Evolutionary conservation across 2,329 filamentous ascomycete genomes (phyloP), one percentile per base, ranked within the genome.

Genomic region (Elsinoe arachidis): DNA sequence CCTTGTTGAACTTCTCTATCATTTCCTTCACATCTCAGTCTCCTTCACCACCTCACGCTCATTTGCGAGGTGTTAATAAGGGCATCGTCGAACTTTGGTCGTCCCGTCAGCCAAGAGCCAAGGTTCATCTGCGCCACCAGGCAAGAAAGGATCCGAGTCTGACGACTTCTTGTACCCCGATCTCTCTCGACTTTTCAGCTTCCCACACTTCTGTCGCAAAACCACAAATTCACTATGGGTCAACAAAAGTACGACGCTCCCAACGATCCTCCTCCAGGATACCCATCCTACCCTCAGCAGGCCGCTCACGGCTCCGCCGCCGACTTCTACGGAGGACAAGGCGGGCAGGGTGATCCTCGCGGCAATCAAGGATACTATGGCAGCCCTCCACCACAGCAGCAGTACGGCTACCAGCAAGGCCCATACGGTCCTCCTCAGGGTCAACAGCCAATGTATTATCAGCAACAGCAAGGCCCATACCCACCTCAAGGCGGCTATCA

Each of bases 401-500:
- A 59, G 33, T 56, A 49, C 33, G 35, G 52, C 30, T 56, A 59
- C 14, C 60, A 60, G 39, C 58, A 59, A 47, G 58, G 56, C 7
- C 56, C 43, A n/a, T 63, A 63, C 26, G 60, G 61, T 23, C 60
- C 61, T 14, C 63, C 60, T 2, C 57, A 52, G 14, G 56, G 53
- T 3, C 51, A 58, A 11, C 65, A 64, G 23, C 60, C 58, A 2
- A 71, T 72, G 67, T 68, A 71, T 55, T 74, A 74, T 58, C 70
- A 69, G 54, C 70, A 68, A 49, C 63, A 64, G 53, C 62, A 62
- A 58, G 58, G 56, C 12, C 60, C 56, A 21, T 60, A 61, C 39
- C 70, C 67, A 44, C 74, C 68, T 54, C 70, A 67, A 58, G 68
- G 69, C 44, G 72, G 70, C 2, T 72, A 75, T 54, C 69, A 71